Base-by-base conservation (phyloP, 2,329 filamentous ascomycete species). In the Fusarium sp. region DNA sequence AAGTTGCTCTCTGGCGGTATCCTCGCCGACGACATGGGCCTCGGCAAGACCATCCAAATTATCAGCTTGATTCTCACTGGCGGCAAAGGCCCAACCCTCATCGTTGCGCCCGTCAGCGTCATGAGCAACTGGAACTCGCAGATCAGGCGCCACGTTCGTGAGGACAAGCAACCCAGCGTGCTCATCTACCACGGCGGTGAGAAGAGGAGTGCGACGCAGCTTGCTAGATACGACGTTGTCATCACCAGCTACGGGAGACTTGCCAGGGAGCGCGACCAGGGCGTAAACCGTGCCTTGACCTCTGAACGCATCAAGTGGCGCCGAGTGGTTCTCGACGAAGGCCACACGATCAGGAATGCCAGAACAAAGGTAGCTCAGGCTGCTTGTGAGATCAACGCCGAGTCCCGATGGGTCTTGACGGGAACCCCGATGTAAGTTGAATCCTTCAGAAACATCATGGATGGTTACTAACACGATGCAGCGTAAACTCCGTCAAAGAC, bases 71-170 rank as follows among this genome's bases (percentile, higher is more conserved):
- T 97, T 52, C 77, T 93, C 46, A 80, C 80, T 5, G 81, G 81
- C 6, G 78, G 78, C 0, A 73, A 79, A 3, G 87, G 86, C 4
- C 79, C 88, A 2, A 96, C 92, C 0, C 81, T 97, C 22, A 93
- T 97, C 49, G 81, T 96, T 51, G 88, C 91, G 0, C 93, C 93
- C 0, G 84, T 96, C 6, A 89, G 89, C 47, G 92, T 96, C 19
- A 93, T 96, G 90, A 93, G 89, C 71, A 96, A 96, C 68, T 97
- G 93, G 93, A 87, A 86, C 67, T 87, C 89, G 50, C 92, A 96
- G 74, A 91, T 94, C 50, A 80, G 85, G 61, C 82, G 84, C 34
- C 93, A 97, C 70, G 84, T 94, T 41, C 83, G 86, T 34, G 74
- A 81, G 6, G 83, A 89, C n/a, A 77, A 85, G 52, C 77, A 80